phyloP scores from a whole-genome alignment of 805 yeast species.

The Monosporozyma unispora region DNA sequence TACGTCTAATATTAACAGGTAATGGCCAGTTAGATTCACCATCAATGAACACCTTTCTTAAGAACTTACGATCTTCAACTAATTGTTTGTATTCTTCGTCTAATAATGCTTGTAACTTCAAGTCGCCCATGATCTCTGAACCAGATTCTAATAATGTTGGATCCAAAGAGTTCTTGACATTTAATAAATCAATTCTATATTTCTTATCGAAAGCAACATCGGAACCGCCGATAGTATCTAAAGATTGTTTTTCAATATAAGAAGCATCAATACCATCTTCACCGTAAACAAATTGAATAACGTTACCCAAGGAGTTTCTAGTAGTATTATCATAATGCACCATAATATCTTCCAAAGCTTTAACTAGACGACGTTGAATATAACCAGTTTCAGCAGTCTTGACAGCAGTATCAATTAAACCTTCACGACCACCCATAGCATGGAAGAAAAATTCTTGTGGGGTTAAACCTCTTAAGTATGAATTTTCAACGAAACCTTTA shows the following conservation, averaged over 20 bases:
- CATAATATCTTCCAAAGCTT: conserved; percentile 95
- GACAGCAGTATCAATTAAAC: conserved; percentile 98
- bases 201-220: conserved; percentile 72
- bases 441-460: conserved; percentile 99
- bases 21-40: conserved; percentile 97
- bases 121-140: conserved; percentile 81
- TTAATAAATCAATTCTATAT: conserved; percentile 81
- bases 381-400: conserved; percentile 99
- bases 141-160: conserved; percentile 81
- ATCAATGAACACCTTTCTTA: conserved; percentile 78
- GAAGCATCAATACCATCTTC: conserved; percentile 99
- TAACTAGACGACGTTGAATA: conserved; percentile 94
- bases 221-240: conserved; percentile 93
- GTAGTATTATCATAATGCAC: conserved; percentile 98
- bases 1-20: conserved; percentile 95
- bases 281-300: conserved; percentile 94
- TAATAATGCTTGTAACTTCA: conserved; percentile 66
- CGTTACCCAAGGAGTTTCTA: conserved; percentile 93
- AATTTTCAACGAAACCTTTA: conserved; percentile 95
- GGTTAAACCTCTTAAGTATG: conserved; percentile 92
- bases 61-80: conserved; percentile 61
- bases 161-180: conserved; percentile 49
- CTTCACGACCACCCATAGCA: conserved; percentile 99
- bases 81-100: conserved; percentile 83
- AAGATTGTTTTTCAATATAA: conserved; percentile 91